Percentiles rank a stretch among this genome's conserved stretches.
Evolutionary conservation across 1,284 basidiomycete species (phyloP).

Genomic region (Apiotrichum porosum): DNA sequence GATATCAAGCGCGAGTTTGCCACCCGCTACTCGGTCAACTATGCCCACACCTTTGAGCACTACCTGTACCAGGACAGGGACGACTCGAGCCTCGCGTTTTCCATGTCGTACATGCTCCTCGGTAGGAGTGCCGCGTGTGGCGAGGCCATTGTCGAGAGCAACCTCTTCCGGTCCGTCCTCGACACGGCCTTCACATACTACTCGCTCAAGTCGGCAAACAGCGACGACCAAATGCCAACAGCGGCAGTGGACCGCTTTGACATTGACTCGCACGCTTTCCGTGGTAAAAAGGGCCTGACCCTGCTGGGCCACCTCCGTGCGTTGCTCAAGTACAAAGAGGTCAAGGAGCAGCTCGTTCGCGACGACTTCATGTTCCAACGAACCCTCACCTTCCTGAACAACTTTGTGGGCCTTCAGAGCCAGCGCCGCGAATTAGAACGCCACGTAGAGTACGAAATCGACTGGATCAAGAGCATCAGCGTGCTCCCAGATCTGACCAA

Average conservation of each 20-base stretch:
- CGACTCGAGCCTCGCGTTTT: conserved; percentile 81
- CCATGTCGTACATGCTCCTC: conserved; percentile 83
- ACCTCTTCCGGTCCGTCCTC: conserved; percentile 69
- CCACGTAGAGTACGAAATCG: conserved; percentile 91
- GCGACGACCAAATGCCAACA: conserved; percentile 5
- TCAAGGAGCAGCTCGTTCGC: conserved; percentile 68
- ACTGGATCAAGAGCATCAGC: conserved; percentile 92
- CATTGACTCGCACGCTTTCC: conserved; percentile 77
- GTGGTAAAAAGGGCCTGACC: conserved; percentile 87
- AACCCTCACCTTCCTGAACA: conserved; percentile 61
- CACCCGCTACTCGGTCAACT: conserved; percentile 75
- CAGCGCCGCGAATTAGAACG: conserved; percentile 73
- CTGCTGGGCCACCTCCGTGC: conserved; percentile 70
- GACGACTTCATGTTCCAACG: conserved; percentile 60
- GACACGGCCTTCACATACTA: conserved; percentile 81
- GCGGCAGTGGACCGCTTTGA: conserved; percentile 53
- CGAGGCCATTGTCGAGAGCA: conserved; percentile 66
- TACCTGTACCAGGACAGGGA: conserved; percentile 88
- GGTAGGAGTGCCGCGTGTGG: conserved; percentile 75
- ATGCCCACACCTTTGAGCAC: conserved; percentile 79
- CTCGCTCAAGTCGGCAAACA: conserved; percentile 11
- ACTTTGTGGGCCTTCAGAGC: conserved; percentile 87
- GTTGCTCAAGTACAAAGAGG: conserved; percentile 64
- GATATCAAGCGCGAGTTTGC: conserved; percentile 50
- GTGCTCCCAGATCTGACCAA: conserved; percentile 81